A percentile compares a stretch with the other conserved stretches of the same genome.
phyloP scores from a whole-genome alignment of 2,329 filamentous ascomycete species.

The Mycosphaerella sp. region DNA sequence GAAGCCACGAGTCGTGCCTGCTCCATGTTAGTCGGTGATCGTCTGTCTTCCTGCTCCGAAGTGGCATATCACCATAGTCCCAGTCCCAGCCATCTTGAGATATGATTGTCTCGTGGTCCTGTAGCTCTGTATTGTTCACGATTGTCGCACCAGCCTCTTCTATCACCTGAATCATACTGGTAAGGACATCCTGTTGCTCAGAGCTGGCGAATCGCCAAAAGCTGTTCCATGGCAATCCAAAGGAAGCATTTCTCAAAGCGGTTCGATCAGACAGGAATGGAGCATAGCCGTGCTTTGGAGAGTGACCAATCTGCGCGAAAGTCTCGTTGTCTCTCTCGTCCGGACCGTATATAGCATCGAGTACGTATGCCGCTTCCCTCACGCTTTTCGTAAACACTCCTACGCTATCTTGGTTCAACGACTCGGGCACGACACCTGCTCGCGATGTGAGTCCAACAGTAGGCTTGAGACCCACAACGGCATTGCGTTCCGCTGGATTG shows the following conservation, averaged over 20 bases:
- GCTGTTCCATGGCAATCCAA: conserved; percentile 65
- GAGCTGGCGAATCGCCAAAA: conserved; percentile 60
- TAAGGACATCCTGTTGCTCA: conserved; percentile 51
- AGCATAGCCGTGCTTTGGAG: conserved; percentile 51
- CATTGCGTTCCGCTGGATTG: conserved; percentile 63
- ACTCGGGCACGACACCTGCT: conserved; percentile 54
- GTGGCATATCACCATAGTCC: conserved; percentile 32
- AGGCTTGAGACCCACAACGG: conserved; percentile 66
- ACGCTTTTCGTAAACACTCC: conserved; percentile 63
- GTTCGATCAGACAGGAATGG: conserved; percentile 50
- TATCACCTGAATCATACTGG: conserved; percentile 48
- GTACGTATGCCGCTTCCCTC: conserved; percentile 58
- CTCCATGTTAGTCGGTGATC: conserved; percentile 39
- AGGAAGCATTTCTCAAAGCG: conserved; percentile 55
- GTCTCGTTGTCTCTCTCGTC: conserved; percentile 63
- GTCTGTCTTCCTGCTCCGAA: not conserved
- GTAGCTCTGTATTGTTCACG: conserved; percentile 63
- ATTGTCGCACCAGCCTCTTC: conserved; percentile 58
- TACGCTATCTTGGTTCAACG: conserved; percentile 61
- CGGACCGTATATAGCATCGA: conserved; percentile 62
- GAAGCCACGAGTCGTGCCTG: conserved; percentile 52
- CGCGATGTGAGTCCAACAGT: conserved; percentile 67
- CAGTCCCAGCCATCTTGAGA: conserved; percentile 67
- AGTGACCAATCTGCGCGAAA: conserved; percentile 48
- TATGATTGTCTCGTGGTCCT: conserved; percentile 55